Percentiles rank a stretch among this genome's conserved stretches.
Evolutionary conservation across 1,139 yeast genomes (phyloP).

Genomic region (Kluyveromyces marxianus): DNA sequence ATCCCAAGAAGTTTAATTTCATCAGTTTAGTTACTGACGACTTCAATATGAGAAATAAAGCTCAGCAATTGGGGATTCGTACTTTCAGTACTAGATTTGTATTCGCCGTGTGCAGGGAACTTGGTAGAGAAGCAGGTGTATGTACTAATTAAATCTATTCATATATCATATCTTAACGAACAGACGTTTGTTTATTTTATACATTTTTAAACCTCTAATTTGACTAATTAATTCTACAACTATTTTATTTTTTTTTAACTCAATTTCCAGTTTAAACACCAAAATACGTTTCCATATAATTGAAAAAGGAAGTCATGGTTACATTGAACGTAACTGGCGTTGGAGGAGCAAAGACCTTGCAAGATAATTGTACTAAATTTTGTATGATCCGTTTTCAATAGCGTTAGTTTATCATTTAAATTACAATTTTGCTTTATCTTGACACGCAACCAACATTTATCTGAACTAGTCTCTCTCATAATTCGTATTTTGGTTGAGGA

Average conservation of each 20-base stretch:
- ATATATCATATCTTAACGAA: no score
- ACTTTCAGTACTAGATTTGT: conserved; percentile 30
- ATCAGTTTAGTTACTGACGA: conserved; percentile 67
- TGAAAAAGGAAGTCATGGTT: not conserved
- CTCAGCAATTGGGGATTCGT: conserved; percentile 49
- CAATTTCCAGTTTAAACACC: conserved; percentile 21
- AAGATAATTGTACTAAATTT: not conserved
- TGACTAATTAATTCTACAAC: not conserved
- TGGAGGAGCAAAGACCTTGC: conserved; percentile 1
- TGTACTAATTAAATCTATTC: conserved; percentile 21
- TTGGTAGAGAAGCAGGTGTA: conserved; percentile 20
- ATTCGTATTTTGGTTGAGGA: not conserved
- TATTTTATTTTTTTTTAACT: conserved; percentile 4
- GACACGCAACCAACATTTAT: not conserved
- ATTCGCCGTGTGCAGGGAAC: conserved; percentile 26
- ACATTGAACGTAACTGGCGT: not conserved
- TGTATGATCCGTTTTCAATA: not conserved
- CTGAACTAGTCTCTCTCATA: not conserved
- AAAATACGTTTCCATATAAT: conserved; percentile 12
- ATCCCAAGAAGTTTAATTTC: conserved; percentile 40
- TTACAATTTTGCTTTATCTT: not conserved
- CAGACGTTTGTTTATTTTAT: no score
- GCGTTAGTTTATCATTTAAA: not conserved
- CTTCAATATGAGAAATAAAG: conserved; percentile 60
- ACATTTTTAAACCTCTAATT: not conserved